A percentile compares a stretch with the other conserved stretches of the same genome.
phyloP scores from a whole-genome alignment of 495 filamentous ascomycete genomes.

The Aspergillus nidulans region DNA sequence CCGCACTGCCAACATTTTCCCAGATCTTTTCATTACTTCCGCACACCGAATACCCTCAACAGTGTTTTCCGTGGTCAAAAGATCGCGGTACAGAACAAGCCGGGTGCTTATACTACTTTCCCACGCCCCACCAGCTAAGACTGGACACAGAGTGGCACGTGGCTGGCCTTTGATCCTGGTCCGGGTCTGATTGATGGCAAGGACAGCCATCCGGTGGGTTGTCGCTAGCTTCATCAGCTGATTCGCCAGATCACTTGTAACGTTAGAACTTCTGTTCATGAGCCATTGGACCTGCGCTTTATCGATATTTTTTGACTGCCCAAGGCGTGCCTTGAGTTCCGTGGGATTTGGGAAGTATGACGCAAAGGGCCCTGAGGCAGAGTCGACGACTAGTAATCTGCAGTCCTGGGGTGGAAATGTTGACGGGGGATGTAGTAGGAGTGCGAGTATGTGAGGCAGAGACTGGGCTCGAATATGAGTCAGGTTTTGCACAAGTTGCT shows the following conservation, averaged over 20 bases:
- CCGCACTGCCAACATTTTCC: constrained; percentile 28
- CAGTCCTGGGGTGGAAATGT: constrained; percentile 56
- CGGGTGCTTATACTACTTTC: constrained; percentile 62
- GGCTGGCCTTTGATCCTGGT: constrained; percentile 58
- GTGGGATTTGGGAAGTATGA: constrained; percentile 60
- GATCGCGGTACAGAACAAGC: constrained; percentile 69
- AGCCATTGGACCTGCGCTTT: constrained; percentile 51
- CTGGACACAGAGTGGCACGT: constrained; percentile 63
- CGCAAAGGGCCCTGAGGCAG: constrained; percentile 67
- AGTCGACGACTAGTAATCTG: constrained; percentile 69
- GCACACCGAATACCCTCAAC: constrained; percentile 28
- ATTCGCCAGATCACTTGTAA: constrained; percentile 52
- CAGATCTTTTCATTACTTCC: constrained; percentile 44
- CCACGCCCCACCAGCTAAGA: constrained; percentile 64
- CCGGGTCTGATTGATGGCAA: constrained; percentile 66
- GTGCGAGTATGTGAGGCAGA: constrained; percentile 71
- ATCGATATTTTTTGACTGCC: constrained; percentile 23
- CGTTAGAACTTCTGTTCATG: constrained; percentile 56
- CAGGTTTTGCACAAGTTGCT: constrained; percentile 29
- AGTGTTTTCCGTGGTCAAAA: constrained; percentile 7
- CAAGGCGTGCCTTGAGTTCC: constrained; percentile 34
- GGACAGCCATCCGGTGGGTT: constrained; percentile 60
- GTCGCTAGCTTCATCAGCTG: constrained; percentile 64
- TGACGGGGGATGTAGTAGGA: constrained; percentile 59
- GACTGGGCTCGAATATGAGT: constrained; percentile 46